These are phyloP conservation scores for Suhomyces sp. DNA, from an alignment of 805 yeast genomes.

Conservation along the genomic window DNA sequence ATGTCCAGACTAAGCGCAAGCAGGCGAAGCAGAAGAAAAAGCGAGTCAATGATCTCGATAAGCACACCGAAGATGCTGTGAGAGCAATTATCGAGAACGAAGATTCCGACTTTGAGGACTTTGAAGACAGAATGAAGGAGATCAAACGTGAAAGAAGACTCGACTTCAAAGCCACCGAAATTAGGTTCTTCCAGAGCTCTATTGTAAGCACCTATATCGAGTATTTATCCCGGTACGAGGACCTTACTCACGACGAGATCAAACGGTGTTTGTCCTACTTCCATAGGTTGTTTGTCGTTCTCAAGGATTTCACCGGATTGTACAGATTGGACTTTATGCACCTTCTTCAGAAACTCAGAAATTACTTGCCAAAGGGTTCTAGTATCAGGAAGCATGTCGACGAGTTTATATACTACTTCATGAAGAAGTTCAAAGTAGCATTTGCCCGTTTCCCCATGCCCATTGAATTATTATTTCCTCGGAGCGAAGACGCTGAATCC, in stretches of 20 bases:
- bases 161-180: conserved; percentile 39
- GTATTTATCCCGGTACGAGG: conserved; percentile 58
- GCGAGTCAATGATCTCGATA: conserved; percentile 23
- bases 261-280: conserved; percentile 66
- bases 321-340: conserved; percentile 74
- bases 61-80: conserved; percentile 20
- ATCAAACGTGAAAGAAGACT: conserved; percentile 47
- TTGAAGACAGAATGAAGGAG: conserved; percentile 29
- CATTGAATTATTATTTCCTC: conserved; percentile 68
- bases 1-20: conserved; percentile 45
- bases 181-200: conserved; percentile 53
- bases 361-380: conserved; percentile 46
- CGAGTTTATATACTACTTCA: conserved; percentile 61
- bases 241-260: conserved; percentile 57
- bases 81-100: conserved; percentile 28
- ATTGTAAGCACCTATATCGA: conserved; percentile 66
- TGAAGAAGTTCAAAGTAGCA: conserved; percentile 54
- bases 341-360: conserved; percentile 47
- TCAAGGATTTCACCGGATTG: conserved; percentile 56
- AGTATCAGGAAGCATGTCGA: conserved; percentile 57
- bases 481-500: conserved; percentile 46
- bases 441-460: conserved; percentile 50
- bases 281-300: conserved; percentile 61
- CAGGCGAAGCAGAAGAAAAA: conserved; percentile 26
- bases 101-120: conserved; percentile 27